Evolutionary conservation across 2,329 filamentous ascomycete genomes (phyloP).

Genomic region (Microdochium nivale): DNA sequence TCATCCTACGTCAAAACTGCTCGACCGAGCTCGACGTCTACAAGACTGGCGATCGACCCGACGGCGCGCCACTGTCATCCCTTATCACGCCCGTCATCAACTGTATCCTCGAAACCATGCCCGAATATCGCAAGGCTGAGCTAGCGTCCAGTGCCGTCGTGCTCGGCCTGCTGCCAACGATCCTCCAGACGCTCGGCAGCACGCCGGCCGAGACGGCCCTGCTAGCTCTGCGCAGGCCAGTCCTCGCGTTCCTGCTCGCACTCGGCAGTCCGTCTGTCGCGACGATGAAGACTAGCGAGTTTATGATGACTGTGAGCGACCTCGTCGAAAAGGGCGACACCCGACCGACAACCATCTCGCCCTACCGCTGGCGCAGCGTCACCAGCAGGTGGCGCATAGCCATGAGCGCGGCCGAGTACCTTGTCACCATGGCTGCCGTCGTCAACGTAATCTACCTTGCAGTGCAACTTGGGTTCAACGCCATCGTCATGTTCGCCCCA

Average conservation of each 20-base stretch:
- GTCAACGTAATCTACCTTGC: constrained; percentile 15
- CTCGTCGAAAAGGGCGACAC: not conserved
- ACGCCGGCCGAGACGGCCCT: constrained; percentile 10
- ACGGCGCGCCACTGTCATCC: constrained; percentile 1
- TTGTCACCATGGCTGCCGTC: constrained; percentile 11
- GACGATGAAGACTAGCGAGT: constrained; percentile 6
- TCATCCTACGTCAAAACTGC: constrained; percentile 6
- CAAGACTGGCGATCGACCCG: constrained; percentile 4
- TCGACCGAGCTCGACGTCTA: constrained; percentile 6
- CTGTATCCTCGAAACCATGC: constrained; percentile 9
- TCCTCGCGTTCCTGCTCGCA: constrained; percentile 10
- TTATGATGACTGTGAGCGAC: constrained; percentile 1
- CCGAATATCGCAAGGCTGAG: constrained; percentile 12
- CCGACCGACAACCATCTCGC: not conserved
- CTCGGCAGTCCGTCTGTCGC: constrained; percentile 10
- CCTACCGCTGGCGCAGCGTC: not conserved
- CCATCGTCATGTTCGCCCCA: constrained; percentile 15
- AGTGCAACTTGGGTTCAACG: constrained; percentile 15
- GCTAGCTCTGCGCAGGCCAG: constrained; percentile 7
- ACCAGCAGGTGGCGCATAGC: not conserved
- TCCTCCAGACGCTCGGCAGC: constrained; percentile 10
- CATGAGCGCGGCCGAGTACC: constrained; percentile 9
- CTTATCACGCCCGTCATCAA: constrained; percentile 10
- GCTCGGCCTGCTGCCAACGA: constrained; percentile 11
- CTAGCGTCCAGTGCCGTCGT: constrained; percentile 10